These are phyloP conservation scores for Ambrosiella beaveri DNA, from an alignment of 2,329 filamentous ascomycete genomes.

Conservation along the genomic window DNA sequence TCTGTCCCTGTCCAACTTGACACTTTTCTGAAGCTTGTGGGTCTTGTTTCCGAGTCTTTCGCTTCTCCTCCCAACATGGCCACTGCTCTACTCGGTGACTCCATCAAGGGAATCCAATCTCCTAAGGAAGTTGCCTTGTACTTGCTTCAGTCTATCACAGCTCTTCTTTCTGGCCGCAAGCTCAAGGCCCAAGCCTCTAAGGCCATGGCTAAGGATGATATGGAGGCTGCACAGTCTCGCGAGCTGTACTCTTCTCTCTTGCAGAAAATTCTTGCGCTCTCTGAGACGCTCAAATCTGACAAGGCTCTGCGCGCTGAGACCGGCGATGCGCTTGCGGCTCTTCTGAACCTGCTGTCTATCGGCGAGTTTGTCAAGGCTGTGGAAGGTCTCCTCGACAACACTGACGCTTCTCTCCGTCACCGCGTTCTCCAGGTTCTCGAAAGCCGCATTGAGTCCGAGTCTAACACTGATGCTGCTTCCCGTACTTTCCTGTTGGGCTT, in stretches of 20 bases:
- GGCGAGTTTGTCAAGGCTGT: conserved; percentile 79
- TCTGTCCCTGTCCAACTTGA: conserved; percentile 58
- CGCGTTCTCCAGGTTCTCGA: conserved; percentile 72
- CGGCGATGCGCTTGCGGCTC: conserved; percentile 55
- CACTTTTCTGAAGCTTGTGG: conserved; percentile 60
- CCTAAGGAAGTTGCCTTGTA: conserved; percentile 33
- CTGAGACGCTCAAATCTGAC: conserved; percentile 43
- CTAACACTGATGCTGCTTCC: conserved; percentile 48
- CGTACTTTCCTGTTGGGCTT: conserved; percentile 60
- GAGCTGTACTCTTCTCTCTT: conserved; percentile 52
- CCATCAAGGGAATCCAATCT: conserved; percentile 19
- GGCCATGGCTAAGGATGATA: conserved; percentile 43
- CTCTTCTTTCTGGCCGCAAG: conserved; percentile 39
- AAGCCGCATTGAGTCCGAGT: conserved; percentile 56
- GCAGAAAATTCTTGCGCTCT: conserved; percentile 47
- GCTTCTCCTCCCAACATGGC: conserved; percentile 59
- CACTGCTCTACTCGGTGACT: conserved; percentile 45
- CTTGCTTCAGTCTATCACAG: conserved; percentile 39
- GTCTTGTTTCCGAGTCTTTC: conserved; percentile 58
- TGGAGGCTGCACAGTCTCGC: conserved; percentile 48
- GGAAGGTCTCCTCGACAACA: conserved; percentile 60
- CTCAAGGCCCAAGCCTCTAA: conserved; percentile 38
- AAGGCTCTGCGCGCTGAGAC: conserved; percentile 35
- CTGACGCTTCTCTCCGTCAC: conserved; percentile 57
- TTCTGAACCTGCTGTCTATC: conserved; percentile 74